Base-by-base conservation (phyloP, 768 basidiomycete genomes). In the Kwoniella sp. region DNA sequence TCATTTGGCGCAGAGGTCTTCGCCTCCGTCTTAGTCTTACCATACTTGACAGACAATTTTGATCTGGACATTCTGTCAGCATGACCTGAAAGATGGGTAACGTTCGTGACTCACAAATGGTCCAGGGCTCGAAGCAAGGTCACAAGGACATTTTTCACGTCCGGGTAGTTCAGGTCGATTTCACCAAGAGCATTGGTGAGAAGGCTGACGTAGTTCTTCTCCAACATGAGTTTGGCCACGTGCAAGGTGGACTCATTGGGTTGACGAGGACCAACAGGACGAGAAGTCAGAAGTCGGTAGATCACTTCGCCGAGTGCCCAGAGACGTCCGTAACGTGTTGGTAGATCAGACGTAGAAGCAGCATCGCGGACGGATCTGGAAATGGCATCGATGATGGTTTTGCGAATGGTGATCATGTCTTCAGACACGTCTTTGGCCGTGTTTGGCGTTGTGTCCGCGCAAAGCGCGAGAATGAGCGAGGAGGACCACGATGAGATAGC, bases 31-130 rank as follows among this genome's bases (percentile, higher is more conserved):
- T 68, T 78, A 17, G 88, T 84, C 47, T 89, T 87, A 55, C 92
- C 95, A 91, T 98, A 94, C 82, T 95, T 97, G 82, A 96, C 97
- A n/a, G 95, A 94, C 59, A 94, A 85, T 79, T 95, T 96, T 20
- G 96, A 91, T 56, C 93, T 95, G 45, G 8, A 38, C 11, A 45
- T 11, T 20, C 41, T 30, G 56, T 63, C 62, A 55, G 51, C 13
- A 23, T 50, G 29, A 5, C 50, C 22, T 7, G 34, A 37, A n/a
- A 20, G 26, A 37, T 34, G 47, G 22, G 51, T 22, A 38, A 23
- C 25, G 4, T 47, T 53, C 28, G 20, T 26, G 57, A 81, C 91
- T 81, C 80, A 93, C 93, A 99, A 80, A 71, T 89, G 86, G 73
- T 98, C 93, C 55, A 99, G 82, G 7, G 96, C 94, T 15, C 89